Conservation (phyloP, 371 early-diverging fungal species). For the Batkoa obscura region DNA sequence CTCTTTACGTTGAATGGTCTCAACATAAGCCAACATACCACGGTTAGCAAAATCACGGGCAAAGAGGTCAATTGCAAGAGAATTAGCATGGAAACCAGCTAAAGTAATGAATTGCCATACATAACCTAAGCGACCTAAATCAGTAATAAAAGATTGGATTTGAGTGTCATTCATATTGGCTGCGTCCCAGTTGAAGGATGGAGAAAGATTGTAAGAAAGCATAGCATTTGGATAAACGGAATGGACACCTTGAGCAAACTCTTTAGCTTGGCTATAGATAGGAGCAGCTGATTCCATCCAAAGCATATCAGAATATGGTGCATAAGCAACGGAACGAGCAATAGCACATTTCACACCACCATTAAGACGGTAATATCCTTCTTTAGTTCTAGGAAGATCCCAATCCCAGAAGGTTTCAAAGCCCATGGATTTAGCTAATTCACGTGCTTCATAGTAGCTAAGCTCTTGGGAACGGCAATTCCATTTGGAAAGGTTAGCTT, state of each 20-base stretch:
- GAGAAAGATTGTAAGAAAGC: constrained; percentile 90
- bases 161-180: constrained; percentile 84
- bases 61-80: constrained; percentile 55
- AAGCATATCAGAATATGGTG: constrained; percentile 83
- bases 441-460: constrained; percentile 67
- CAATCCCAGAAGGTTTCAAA: constrained; percentile 81
- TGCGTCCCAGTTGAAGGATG: constrained; percentile 96
- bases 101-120: constrained; percentile 97
- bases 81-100: constrained; percentile 92
- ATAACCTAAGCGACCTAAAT: constrained; percentile 84
- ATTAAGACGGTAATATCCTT: constrained; percentile 90
- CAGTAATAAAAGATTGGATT: constrained; percentile 59
- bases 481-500: constrained; percentile 7
- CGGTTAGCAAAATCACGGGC: constrained; percentile 71
- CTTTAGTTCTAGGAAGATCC: constrained; percentile 81
- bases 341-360: constrained; percentile 86
- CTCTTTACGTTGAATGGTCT: constrained; percentile 86
- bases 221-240: constrained; percentile 26
- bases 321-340: constrained; percentile 73
- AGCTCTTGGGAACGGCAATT: constrained; percentile 27
- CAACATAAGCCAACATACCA: constrained; percentile 93
- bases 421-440: constrained; percentile 56
- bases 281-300: constrained; percentile 98
- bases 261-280: constrained; percentile 74
- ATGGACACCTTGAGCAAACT: constrained; percentile 75